phyloP scores from a whole-genome alignment of 352 stramenopile genomes.

The Sclerospora graminicola region DNA sequence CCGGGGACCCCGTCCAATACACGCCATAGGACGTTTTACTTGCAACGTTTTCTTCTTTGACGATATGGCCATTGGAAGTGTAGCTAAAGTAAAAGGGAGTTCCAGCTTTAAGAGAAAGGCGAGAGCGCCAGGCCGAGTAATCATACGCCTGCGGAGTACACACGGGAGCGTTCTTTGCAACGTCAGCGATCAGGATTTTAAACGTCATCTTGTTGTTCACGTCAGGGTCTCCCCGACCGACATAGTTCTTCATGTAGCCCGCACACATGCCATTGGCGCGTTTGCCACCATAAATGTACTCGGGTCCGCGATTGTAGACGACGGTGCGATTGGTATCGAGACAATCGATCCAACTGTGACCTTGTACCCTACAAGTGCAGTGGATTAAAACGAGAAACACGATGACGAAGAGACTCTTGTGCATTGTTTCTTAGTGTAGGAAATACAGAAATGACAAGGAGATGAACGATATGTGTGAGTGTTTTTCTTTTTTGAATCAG shows the following conservation, averaged over 20 bases:
- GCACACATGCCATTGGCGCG: slow-evolving; percentile 34
- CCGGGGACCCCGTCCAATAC: slow-evolving; percentile 42
- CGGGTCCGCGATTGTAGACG: slow-evolving; percentile 42
- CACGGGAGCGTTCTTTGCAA: slow-evolving; percentile 18
- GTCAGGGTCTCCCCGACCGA: slow-evolving; percentile 30
- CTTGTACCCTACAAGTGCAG: slow-evolving; percentile 14
- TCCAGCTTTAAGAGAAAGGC: slow-evolving; percentile 28
- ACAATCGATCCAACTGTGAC: slow-evolving; percentile 66
- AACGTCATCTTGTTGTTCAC: slow-evolving; percentile 32
- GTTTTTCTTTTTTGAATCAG: too few species aligned
- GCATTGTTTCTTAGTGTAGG: slow-evolving; percentile 6
- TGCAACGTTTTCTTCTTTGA: slow-evolving; percentile 42
- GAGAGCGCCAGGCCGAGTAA: slow-evolving; percentile 31
- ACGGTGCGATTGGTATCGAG: slow-evolving; percentile 42
- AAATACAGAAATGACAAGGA: too few species aligned
- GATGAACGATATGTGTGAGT: too few species aligned
- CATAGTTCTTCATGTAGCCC: slow-evolving; percentile 62
- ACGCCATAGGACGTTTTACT: slow-evolving; percentile 44
- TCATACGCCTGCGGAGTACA: slow-evolving; percentile 24
- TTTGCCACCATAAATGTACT: slow-evolving; percentile 46
- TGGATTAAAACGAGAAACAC: too few species aligned
- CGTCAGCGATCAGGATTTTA: slow-evolving; percentile 50
- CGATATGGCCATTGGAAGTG: slow-evolving; percentile 50
- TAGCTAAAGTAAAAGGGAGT: slow-evolving; percentile 51
- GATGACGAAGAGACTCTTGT: slow-evolving; percentile 1